These are phyloP conservation scores for Talaromyces sp. DNA, from an alignment of 2,329 filamentous ascomycete species.

Conservation along the genomic window DNA sequence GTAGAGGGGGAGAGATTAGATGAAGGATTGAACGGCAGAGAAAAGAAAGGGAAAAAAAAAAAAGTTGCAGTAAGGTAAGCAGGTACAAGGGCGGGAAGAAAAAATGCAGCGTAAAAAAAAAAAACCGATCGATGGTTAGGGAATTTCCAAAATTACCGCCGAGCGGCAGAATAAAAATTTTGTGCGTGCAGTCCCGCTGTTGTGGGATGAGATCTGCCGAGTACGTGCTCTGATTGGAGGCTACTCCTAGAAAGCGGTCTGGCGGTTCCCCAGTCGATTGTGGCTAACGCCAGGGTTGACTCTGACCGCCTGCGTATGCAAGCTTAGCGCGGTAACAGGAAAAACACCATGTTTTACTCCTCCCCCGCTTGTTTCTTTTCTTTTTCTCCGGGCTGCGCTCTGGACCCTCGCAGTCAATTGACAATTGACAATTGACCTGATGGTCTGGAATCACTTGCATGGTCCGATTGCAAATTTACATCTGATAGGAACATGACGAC, in stretches of 20 bases:
- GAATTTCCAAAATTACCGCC: neutral
- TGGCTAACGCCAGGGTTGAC: neutral
- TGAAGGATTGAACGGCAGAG: slow-evolving; percentile 18
- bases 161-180: slow-evolving; percentile 24
- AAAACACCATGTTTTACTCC: neutral
- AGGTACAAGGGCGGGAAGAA: slow-evolving; percentile 20
- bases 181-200: slow-evolving; percentile 20
- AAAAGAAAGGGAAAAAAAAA: slow-evolving; percentile 18
- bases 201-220: slow-evolving; percentile 17
- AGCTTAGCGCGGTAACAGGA: neutral
- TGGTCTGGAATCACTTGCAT: neutral
- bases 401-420: neutral
- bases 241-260: neutral
- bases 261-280: neutral
- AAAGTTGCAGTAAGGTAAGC: slow-evolving; percentile 6
- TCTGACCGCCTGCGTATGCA: slow-evolving; percentile 12
- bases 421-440: neutral
- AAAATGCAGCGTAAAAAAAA: slow-evolving; percentile 3
- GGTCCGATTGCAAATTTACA: too few relatives aligned
- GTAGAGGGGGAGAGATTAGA: slow-evolving; percentile 15
- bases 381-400: neutral
- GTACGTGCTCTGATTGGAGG: slow-evolving; percentile 25
- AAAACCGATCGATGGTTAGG: neutral
- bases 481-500: too few relatives aligned
- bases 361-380: slow-evolving; percentile 1